Percentiles rank a stretch among this genome's conserved stretches.
phyloP scores from a whole-genome alignment of 2,329 filamentous ascomycete species.

The Trichophyton mentagrophytes region DNA sequence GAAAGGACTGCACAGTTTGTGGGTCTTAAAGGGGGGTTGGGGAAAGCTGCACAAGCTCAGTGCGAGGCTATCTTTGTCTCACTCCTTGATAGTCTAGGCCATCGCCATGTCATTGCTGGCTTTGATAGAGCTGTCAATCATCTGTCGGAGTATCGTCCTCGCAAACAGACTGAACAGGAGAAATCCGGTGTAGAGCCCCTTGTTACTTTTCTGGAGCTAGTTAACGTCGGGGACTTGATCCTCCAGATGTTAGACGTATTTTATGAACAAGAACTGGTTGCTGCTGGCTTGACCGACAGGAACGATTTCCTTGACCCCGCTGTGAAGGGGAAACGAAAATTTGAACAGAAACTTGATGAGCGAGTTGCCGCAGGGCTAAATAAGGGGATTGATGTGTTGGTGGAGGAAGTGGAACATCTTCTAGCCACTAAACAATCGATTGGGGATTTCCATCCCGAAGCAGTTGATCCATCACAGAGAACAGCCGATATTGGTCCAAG shows the following conservation, averaged over 20 bases:
- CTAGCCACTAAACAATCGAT: constrained; percentile 76
- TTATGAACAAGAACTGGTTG: constrained; percentile 85
- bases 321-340: constrained; percentile 90
- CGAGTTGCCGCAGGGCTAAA: constrained; percentile 89
- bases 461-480: constrained; percentile 23
- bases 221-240: constrained; percentile 95
- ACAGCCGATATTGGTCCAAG: constrained; percentile 51
- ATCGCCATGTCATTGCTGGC: constrained; percentile 76
- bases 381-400: constrained; percentile 94
- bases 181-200: constrained; percentile 71
- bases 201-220: constrained; percentile 89
- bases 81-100: constrained; percentile 71
- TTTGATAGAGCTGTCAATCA: constrained; percentile 90
- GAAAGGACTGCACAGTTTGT: constrained; percentile 78
- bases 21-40: constrained; percentile 62
- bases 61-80: constrained; percentile 80
- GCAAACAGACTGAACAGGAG: constrained; percentile 55
- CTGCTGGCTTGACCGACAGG: constrained; percentile 68
- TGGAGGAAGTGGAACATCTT: constrained; percentile 95
- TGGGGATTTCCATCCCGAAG: constrained; percentile 74
- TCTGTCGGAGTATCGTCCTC: constrained; percentile 79
- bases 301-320: constrained; percentile 92
- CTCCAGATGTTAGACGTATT: constrained; percentile 99
- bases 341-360: constrained; percentile 97
- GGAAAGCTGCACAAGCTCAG: constrained; percentile 72